Base-by-base conservation (phyloP, 345 rosid species). In the Litchi chinensis region DNA sequence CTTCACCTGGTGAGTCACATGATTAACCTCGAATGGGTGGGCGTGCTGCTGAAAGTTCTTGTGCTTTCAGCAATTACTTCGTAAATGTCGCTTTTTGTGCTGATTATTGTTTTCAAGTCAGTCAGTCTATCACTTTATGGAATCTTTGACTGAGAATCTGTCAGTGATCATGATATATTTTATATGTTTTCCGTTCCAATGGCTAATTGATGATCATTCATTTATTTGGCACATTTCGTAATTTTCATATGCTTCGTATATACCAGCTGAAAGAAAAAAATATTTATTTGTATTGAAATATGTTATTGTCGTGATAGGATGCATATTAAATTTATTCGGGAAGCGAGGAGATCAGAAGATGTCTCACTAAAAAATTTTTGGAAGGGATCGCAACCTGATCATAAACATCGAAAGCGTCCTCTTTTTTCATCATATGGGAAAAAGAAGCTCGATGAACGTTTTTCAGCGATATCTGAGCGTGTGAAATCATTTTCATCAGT, bases 401-500 rank as follows among this genome's bases (percentile, higher is more conserved):
- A 70, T n/a, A 68, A 65, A 52, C 37, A 71, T 68, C 48, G 39
- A 67, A 88, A 88, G 78, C 82, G 78, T 82, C 81, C 86, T 64
- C 79, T 82, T 67, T 79, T 79, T 65, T 81, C 90, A 73, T 70
- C 89, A 44, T 80, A 82, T 32, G 86, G 48, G 83, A 89, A 90
- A 76, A 84, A 73, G 73, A 69, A 48, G 71, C 76, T 88, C 68
- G 90, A 88, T 78, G 86, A 86, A 67, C 93, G 90, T 21, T 79
- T 92, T 82, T 82, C 83, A 75, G 79, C 89, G 62, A 86, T 93
- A 54, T 75, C 88, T 72, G 89, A 93, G 79, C 92, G 93, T 40
- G 82, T 93, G 63, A 88, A 91, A 76, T 90, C 94, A 68, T 93
- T 91, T 87, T 87, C 91, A 40, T 83, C 84, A 9, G 79, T 65